Evolutionary conservation across 306 rosid species (phyloP), one percentile per base, ranked within the genome.

Genomic region (Adenanthera pavonina): DNA sequence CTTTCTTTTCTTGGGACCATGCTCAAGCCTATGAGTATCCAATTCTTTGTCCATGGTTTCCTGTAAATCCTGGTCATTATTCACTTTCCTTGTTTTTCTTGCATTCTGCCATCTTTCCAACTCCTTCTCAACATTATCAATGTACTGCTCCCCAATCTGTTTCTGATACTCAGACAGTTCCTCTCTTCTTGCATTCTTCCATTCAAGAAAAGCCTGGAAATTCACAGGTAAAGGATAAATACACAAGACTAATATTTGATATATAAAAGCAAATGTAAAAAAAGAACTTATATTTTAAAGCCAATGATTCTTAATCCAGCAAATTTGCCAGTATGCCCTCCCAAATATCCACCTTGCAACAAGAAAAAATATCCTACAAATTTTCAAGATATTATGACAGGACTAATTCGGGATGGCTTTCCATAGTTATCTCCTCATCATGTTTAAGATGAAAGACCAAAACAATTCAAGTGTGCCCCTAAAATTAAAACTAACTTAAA

Each of bases 41-140:
- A 95, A 78, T 80, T 95, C 99, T 89, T 93, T 89, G 92, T 96
- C 99, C 99, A 96, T 96, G 52, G 97, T 96, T 87, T 96, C 98
- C 85, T 96, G 99, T 81, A 96, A 88, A 88, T 93, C 89, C 79
- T 89, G 87, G 60, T 90, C 93, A 64, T 86, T 86, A 75, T 83
- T 90, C 64, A 56, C 89, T 72, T 92, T 93, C 84, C 92, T 90
- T 67, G 91, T 83, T 40, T 89, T 95, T 72, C 97, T 88, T 41
- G 96, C 97, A 78, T 90, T 95, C 78, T 95, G 96, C 99, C 99
- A 95, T 86, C 96, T 93, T 82, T 93, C 98, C 81, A 96, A 83
- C 13, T 96, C 98, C 89, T 93, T 95, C 77, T 96, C 98, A 36
- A 93, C 97, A 85, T 92, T 96, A 41, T 94, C 92, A 80, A 91